Percentiles rank a stretch among this genome's conserved stretches.
These are phyloP conservation scores for Tanacetum coccineum DNA, from an alignment of 129 eudicot species.

Conservation along the genomic window DNA sequence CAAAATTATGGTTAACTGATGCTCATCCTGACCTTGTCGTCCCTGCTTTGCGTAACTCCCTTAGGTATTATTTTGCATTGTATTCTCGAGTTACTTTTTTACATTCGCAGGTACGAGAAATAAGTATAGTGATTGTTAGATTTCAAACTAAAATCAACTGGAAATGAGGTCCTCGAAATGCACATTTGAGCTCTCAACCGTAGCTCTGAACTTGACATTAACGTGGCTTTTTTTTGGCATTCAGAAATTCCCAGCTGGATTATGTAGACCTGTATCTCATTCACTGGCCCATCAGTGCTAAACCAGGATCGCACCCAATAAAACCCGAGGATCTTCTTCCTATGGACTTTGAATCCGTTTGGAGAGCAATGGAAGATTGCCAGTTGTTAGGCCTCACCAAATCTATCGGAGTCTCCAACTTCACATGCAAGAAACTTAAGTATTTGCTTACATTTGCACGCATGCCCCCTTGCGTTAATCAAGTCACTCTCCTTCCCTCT, in stretches of 20 bases:
- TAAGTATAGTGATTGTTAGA: too few species aligned
- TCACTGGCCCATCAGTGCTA: constrained; percentile 1
- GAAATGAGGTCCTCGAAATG: too few species aligned
- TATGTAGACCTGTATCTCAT: not conserved
- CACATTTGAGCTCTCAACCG: too few species aligned
- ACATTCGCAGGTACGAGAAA: too few species aligned
- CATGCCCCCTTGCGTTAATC: constrained; percentile 1
- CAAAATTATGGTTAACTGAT: not conserved
- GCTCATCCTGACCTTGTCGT: not conserved
- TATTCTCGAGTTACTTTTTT: too few species aligned
- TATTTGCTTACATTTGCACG: not conserved
- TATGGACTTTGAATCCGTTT: not conserved
- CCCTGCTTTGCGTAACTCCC: not conserved
- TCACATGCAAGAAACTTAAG: not conserved
- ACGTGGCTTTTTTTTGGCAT: not conserved
- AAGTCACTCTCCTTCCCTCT: not conserved
- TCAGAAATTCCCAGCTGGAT: not conserved
- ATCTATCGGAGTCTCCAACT: not conserved
- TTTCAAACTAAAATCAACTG: too few species aligned
- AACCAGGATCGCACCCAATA: not conserved
- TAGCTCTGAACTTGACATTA: too few species aligned
- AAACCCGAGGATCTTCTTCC: not conserved
- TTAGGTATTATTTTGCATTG: not conserved
- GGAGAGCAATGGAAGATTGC: constrained; percentile 6
- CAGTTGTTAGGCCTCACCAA: not conserved